Evolutionary conservation across 345 rosid genomes (phyloP), one percentile per base, ranked within the genome.

Genomic region (Heritiera fomes): DNA sequence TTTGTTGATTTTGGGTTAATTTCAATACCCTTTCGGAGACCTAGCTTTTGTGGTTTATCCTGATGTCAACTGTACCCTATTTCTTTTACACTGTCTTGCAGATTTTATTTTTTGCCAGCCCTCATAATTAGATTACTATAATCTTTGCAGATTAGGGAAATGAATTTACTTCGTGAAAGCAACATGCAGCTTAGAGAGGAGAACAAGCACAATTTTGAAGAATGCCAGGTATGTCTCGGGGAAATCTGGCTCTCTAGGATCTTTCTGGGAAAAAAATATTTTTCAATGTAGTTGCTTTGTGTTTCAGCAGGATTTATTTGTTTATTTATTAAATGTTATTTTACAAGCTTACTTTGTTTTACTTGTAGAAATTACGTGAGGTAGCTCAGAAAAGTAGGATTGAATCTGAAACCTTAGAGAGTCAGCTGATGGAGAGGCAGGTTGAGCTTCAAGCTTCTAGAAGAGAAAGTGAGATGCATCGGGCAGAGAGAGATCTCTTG

Each of bases 111-210:
- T 65, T 56, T 64, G 45, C 73, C 73, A 63, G 76, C 74, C 72
- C 80, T 43, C 38, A 40, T 68, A 15, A 59, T 38, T 45, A 30
- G 5, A 56, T 53, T 17, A 34, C 45, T 18, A 20, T 68, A 71
- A 75, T 74, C 56, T 77, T 34, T 82, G 74, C 88, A 96, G 99
- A 91, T 92, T 71, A 86, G 90, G 83, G 99, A 96, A 86, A 84
- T 92, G 86, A 96, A 87, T 84, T 84, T 94, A 79, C 93, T 96
- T 80, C 98, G 97, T 52, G 99, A 94, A 87, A 96, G 97, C 88
- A 94, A 96, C 79, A 75, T 91, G 86, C 99, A 96, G 81, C 93
- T 96, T 72, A 91, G 97, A 82, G 99, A 94, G 83, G 99, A 96
- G 88, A 96, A 94, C 85, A 96, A 89, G 84, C 91, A 96, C 86